These are phyloP conservation scores for Coemansia erecta DNA, from an alignment of 192 early-diverging fungal species.

Conservation along the genomic window DNA sequence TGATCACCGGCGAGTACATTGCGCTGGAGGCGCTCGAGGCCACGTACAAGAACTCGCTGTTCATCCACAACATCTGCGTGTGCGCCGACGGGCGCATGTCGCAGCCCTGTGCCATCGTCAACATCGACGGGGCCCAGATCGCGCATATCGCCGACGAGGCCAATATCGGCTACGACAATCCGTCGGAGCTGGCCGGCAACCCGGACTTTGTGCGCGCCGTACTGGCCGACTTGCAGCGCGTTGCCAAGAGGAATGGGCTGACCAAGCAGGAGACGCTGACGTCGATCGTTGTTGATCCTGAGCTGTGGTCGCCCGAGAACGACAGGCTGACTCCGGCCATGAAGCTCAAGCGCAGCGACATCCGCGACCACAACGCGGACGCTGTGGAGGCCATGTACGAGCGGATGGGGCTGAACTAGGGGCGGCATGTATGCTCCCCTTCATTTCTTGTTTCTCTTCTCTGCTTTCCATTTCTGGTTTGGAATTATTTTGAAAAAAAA, in stretches of 20 bases:
- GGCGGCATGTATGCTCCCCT: neutral
- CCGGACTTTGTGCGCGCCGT: conserved; percentile 8
- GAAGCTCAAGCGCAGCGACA: conserved; percentile 84
- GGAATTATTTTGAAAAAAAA: too few species aligned
- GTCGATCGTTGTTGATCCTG: conserved; percentile 62
- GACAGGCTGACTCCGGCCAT: conserved; percentile 88
- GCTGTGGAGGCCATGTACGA: conserved; percentile 34
- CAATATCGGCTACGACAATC: neutral
- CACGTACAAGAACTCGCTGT: conserved; percentile 72
- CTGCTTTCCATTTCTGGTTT: too few species aligned
- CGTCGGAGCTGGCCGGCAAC: neutral
- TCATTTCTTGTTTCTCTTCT: neutral
- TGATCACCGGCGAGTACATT: conserved; percentile 88
- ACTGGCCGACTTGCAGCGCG: conserved; percentile 25
- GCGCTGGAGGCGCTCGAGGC: conserved; percentile 94
- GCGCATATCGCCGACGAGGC: conserved; percentile 5
- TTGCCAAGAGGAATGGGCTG: conserved; percentile 66
- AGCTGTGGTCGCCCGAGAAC: conserved; percentile 92
- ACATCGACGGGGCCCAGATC: conserved; percentile 48
- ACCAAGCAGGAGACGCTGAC: conserved; percentile 72
- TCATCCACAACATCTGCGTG: conserved; percentile 77
- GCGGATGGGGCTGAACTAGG: conserved; percentile 19
- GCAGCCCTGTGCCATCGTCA: conserved; percentile 76
- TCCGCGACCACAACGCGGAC: conserved; percentile 64
- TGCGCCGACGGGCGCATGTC: conserved; percentile 69